Percentiles rank a stretch among this genome's conserved stretches.
These are phyloP conservation scores for Trichoderma oligosporum DNA, from an alignment of 2,329 filamentous ascomycete species.

Conservation along the genomic window DNA sequence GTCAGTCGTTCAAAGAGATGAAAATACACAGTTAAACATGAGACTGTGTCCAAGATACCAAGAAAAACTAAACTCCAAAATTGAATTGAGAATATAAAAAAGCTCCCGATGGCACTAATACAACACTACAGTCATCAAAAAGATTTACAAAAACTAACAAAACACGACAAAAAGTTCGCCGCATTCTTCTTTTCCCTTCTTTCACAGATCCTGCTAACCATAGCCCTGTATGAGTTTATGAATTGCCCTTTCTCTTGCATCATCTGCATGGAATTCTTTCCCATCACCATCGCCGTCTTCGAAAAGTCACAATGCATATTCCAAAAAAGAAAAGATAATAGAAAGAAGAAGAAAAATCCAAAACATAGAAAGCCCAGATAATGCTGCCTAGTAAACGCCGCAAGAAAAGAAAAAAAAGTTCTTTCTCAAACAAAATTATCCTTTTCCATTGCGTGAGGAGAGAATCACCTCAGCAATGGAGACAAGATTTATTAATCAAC, in stretches of 20 bases:
- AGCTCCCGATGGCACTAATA: conserved; percentile 9
- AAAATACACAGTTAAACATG: background rate
- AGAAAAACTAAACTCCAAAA: background rate
- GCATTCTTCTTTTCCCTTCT: conserved; percentile 11
- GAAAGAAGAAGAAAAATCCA: background rate
- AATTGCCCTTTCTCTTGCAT: conserved; percentile 5
- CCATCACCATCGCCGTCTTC: background rate
- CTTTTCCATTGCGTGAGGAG: background rate
- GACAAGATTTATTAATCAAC: conserved; percentile 14
- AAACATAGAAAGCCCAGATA: conserved; percentile 14
- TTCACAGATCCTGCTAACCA: conserved; percentile 10
- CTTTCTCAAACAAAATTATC: background rate
- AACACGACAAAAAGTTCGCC: conserved; percentile 1
- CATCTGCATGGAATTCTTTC: background rate
- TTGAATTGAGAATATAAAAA: background rate
- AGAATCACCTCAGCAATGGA: conserved; percentile 5
- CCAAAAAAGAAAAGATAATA: background rate
- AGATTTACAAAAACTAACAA: conserved; percentile 10
- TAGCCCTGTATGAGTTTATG: conserved; percentile 17
- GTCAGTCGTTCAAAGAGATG: background rate
- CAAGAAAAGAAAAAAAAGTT: background rate
- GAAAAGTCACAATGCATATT: background rate
- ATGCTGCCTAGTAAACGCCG: conserved; percentile 21
- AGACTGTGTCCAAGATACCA: background rate
- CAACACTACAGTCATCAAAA: conserved; percentile 9